A percentile compares a stretch with the other conserved stretches of the same genome.
These are phyloP conservation scores for Calonectria henricotiae DNA, from an alignment of 2,329 filamentous ascomycete species.

Conservation along the genomic window DNA sequence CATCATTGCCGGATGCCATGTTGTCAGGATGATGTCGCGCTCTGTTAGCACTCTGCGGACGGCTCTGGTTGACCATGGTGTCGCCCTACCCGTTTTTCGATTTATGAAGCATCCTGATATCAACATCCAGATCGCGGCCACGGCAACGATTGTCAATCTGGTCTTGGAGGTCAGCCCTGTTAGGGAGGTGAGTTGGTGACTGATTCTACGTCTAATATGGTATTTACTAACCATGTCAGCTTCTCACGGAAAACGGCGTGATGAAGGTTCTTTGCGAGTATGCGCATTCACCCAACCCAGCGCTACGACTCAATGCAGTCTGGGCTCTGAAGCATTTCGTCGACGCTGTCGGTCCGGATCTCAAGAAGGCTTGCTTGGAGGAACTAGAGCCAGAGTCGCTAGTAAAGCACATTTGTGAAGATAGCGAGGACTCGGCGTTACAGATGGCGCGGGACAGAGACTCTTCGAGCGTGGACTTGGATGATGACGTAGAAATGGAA, in stretches of 20 bases:
- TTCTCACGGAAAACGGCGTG: slow-evolving; percentile 81
- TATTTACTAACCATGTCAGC: slow-evolving; percentile 63
- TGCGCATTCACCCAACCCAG: slow-evolving; percentile 85
- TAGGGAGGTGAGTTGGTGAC: slow-evolving; percentile 77
- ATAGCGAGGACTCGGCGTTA: slow-evolving; percentile 70
- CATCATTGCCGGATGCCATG: slow-evolving; percentile 87
- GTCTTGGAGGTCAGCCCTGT: slow-evolving; percentile 92
- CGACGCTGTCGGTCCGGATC: slow-evolving; percentile 77
- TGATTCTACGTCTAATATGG: too few species aligned
- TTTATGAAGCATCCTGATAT: slow-evolving; percentile 83
- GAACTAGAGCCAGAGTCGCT: slow-evolving; percentile 87
- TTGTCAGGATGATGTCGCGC: slow-evolving; percentile 85
- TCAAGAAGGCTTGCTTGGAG: slow-evolving; percentile 85
- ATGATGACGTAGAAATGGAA: slow-evolving; percentile 74
- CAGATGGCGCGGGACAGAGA: slow-evolving; percentile 57
- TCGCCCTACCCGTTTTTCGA: slow-evolving; percentile 83
- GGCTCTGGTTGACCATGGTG: slow-evolving; percentile 87
- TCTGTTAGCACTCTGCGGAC: slow-evolving; percentile 90
- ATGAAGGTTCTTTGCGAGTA: slow-evolving; percentile 86
- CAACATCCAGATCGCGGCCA: slow-evolving; percentile 89
- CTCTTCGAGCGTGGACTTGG: slow-evolving; percentile 61
- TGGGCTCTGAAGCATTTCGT: slow-evolving; percentile 97
- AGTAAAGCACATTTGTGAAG: slow-evolving; percentile 81
- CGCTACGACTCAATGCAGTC: slow-evolving; percentile 86
- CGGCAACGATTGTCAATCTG: slow-evolving; percentile 87